Conservation (phyloP, 2,329 filamentous ascomycete genomes). For the Fusarium chuoi region DNA sequence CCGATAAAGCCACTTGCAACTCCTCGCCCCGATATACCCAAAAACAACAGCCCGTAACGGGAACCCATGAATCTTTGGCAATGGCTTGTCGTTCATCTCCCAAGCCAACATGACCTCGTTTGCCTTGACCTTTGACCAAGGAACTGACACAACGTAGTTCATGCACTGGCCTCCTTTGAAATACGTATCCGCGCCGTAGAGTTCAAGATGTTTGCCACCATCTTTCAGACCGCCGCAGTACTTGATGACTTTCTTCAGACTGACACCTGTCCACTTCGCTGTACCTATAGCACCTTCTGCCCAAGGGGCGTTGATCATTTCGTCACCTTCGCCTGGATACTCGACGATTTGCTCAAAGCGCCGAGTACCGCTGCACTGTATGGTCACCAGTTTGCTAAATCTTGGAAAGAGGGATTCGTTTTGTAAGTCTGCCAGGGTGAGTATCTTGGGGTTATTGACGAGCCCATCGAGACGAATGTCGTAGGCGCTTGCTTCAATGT, state of each 20-base stretch:
- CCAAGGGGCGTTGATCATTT: conserved; percentile 66
- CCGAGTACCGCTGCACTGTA: conserved; percentile 76
- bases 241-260: conserved; percentile 76
- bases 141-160: conserved; percentile 77
- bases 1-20: conserved; percentile 70
- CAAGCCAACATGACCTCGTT: conserved; percentile 75
- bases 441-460: conserved; percentile 65
- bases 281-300: conserved; percentile 75
- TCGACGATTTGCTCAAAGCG: conserved; percentile 74
- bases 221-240: conserved; percentile 69
- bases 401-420: conserved; percentile 69
- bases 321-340: conserved; percentile 75
- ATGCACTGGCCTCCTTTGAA: conserved; percentile 73
- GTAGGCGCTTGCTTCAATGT: conserved; percentile 67
- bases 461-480: conserved; percentile 68
- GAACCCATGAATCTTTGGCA: conserved; percentile 74
- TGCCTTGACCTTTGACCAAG: conserved; percentile 72
- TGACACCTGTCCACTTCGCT: conserved; percentile 70
- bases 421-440: conserved; percentile 69
- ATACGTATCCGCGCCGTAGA: conserved; percentile 77
- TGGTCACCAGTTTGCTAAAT: conserved; percentile 65
- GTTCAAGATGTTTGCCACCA: conserved; percentile 70
- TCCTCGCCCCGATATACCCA: conserved; percentile 73
- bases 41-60: conserved; percentile 71
- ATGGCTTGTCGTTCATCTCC: conserved; percentile 75